Evolutionary conservation across 768 basidiomycete genomes (phyloP), one percentile per base, ranked within the genome.

Genomic region (Tricholoma terreum): DNA sequence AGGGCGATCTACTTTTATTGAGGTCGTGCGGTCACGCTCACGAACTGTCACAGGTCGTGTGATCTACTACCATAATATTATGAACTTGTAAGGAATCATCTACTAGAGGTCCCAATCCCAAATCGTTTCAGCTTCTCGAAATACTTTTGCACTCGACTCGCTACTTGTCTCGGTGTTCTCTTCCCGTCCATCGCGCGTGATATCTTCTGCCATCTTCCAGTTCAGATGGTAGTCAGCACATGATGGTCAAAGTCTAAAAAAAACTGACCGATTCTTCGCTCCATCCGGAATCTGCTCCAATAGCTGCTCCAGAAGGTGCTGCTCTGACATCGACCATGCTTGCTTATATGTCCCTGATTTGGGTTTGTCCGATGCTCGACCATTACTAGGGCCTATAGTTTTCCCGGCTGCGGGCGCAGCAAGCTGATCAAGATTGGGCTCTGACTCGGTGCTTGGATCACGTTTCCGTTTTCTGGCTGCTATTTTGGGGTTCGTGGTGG

Each of bases 121-220:
- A 85, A 91, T 61, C 81, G 80, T 72, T 86, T 90, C 69, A 92
- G 69, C 75, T 92, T 92, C 68, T 88, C 88, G 68, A 90, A 87
- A 70, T 92, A 92, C 71, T 93, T 93, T 64, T 93, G 91, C 54
- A 93, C 90, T 15, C 90, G 81, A 73, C 89, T 91, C 35, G 90
- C 90, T n/a, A 93, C 91, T 74, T 93, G 91, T 58, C 90, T 74
- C 4, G 90, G 85, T 3, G 91, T 92, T 56, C 90, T 73, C 43
- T 76, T 76, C 0, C 90, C 90, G 49, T 83, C 77, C 91, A 93
- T 93, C 34, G 88, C 91, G 53, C 79, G 75, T 12, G 90, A 92
- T 52, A 92, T 92, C 70, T 90, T 89, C 55, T 84, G 77, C 87
- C 87, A 92, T 52, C 90, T 91, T 63, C 14, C 48, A 22, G 53